phyloP scores from a whole-genome alignment of 306 rosid species.

The Astragalus glycyphyllos region DNA sequence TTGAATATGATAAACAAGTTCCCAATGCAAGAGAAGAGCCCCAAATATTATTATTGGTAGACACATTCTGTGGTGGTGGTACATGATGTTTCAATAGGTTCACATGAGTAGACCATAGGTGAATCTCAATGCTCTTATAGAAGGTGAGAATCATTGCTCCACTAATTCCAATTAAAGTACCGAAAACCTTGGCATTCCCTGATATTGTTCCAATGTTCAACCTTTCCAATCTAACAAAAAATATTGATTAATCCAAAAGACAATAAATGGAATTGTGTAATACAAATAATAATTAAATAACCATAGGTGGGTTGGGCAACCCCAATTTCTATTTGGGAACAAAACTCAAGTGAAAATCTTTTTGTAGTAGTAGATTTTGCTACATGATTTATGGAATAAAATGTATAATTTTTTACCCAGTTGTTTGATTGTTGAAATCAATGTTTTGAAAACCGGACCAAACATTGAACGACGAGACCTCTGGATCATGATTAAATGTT shows the following conservation, averaged over 20 bases:
- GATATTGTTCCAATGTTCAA: slow-evolving; percentile 26
- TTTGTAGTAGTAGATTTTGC: too few species aligned
- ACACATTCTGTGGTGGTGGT: background rate
- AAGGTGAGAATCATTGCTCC: slow-evolving; percentile 49
- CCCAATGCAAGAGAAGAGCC: slow-evolving; percentile 35
- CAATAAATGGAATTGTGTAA: too few species aligned
- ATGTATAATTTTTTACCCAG: too few species aligned
- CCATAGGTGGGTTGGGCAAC: too few species aligned
- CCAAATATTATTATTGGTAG: background rate
- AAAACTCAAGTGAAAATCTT: too few species aligned
- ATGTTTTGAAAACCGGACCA: too few species aligned
- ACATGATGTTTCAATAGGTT: background rate
- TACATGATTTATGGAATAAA: too few species aligned
- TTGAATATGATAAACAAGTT: slow-evolving; percentile 38
- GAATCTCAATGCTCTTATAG: slow-evolving; percentile 39
- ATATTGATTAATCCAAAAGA: background rate
- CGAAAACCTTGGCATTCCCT: slow-evolving; percentile 42
- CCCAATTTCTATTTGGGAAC: too few species aligned
- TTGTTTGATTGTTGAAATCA: too few species aligned
- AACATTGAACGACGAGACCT: too few species aligned
- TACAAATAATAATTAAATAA: background rate
- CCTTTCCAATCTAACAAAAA: slow-evolving; percentile 38
- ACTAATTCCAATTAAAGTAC: slow-evolving; percentile 38
- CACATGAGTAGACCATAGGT: slow-evolving; percentile 35
- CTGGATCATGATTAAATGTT: too few species aligned